These are phyloP conservation scores for Alternaria infectoria DNA, from an alignment of 2,329 filamentous ascomycete species.

Conservation along the genomic window DNA sequence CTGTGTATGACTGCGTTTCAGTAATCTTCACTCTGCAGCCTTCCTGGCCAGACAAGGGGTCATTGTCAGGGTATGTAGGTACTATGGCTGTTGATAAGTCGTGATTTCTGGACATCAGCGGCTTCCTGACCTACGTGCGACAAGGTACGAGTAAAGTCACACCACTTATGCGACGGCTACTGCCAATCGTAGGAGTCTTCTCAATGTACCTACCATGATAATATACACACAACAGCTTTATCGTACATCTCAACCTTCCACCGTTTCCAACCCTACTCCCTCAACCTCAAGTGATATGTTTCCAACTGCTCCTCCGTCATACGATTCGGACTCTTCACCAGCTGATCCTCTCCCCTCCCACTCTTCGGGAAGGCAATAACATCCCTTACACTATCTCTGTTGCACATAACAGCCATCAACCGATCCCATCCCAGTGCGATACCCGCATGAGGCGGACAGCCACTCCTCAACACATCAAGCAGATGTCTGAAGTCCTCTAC, in stretches of 20 bases:
- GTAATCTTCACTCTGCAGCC: background rate
- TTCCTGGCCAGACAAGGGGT: background rate
- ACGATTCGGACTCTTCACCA: slow-evolving; percentile 77
- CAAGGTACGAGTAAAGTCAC: background rate
- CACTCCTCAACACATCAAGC: slow-evolving; percentile 78
- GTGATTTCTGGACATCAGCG: background rate
- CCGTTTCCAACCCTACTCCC: background rate
- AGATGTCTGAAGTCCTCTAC: slow-evolving; percentile 86
- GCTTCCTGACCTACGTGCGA: background rate
- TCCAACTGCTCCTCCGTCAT: slow-evolving; percentile 67
- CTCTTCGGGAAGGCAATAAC: slow-evolving; percentile 98
- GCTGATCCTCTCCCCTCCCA: slow-evolving; percentile 83
- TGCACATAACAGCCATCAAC: slow-evolving; percentile 78
- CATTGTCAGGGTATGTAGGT: background rate
- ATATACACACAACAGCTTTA: background rate
- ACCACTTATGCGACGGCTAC: background rate
- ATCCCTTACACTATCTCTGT: slow-evolving; percentile 79
- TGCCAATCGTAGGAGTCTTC: background rate
- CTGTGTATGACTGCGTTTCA: background rate
- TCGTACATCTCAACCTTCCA: background rate
- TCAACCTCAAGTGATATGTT: slow-evolving; percentile 62
- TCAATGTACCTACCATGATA: background rate
- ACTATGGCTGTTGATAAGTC: too few relatives aligned
- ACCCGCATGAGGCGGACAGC: slow-evolving; percentile 93
- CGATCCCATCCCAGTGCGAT: slow-evolving; percentile 93